Evolutionary conservation across 2,329 filamentous ascomycete genomes (phyloP).

Genomic region (Magnaporthiopsis rhizophila): DNA sequence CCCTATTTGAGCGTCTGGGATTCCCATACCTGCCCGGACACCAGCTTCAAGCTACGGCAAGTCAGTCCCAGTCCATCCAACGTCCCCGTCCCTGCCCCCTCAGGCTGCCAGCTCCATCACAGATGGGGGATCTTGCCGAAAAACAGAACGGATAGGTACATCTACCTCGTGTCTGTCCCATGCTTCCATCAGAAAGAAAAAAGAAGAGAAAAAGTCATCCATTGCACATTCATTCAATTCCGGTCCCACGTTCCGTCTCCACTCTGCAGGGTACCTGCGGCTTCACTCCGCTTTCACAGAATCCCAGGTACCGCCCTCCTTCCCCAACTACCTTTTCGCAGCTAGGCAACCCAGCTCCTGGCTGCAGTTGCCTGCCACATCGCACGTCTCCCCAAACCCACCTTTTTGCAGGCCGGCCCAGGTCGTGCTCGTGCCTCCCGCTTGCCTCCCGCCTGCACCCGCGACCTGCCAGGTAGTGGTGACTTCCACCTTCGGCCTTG

Average conservation of each 20-base stretch:
- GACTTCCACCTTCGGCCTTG: neutral
- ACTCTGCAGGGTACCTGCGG: neutral
- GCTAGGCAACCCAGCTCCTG: neutral
- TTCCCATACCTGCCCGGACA: neutral
- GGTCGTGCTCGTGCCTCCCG: neutral
- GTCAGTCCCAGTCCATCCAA: neutral
- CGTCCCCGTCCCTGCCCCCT: no score
- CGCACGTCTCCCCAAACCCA: neutral
- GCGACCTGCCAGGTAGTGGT: neutral
- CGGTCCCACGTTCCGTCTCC: neutral
- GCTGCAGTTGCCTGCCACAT: neutral
- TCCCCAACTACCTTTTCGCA: neutral
- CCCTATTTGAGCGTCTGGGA: neutral
- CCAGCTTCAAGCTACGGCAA: neutral
- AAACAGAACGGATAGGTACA: neutral
- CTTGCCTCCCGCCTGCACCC: neutral
- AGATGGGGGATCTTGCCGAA: neutral
- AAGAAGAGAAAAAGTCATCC: neutral
- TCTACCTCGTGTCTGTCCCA: neutral
- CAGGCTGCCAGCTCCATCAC: neutral
- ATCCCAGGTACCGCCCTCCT: neutral
- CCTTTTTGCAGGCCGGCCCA: neutral
- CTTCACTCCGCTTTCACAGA: neutral
- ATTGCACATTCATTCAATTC: neutral
- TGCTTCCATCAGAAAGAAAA: neutral